A percentile compares a stretch with the other conserved stretches of the same genome.
Evolutionary conservation across 805 yeast genomes (phyloP).

Genomic region (Ogataea chonburiensis): DNA sequence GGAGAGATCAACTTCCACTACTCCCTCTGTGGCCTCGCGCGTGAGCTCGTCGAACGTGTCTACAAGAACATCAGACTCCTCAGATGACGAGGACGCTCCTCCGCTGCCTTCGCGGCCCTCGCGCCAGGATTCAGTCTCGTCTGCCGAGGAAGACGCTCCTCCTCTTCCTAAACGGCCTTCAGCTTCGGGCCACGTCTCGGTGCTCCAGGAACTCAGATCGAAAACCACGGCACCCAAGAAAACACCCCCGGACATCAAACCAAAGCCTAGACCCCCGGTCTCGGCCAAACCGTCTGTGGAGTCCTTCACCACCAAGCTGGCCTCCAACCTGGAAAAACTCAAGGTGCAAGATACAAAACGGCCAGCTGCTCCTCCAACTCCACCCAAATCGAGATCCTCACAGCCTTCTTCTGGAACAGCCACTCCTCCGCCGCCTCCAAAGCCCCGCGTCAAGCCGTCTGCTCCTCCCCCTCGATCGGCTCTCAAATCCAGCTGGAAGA

Average conservation of each 20-base stretch:
- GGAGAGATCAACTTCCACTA: conserved; percentile 11
- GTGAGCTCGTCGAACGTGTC: conserved; percentile 1
- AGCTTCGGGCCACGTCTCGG: conserved; percentile 4
- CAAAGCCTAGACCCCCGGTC: conserved; percentile 21
- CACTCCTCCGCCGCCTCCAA: conserved; percentile 17
- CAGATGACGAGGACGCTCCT: conserved; percentile 7
- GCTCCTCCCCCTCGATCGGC: conserved; percentile 17
- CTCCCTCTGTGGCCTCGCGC: conserved; percentile 5
- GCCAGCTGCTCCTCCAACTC: conserved; percentile 18
- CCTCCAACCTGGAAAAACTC: conserved; percentile 11
- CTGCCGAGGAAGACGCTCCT: conserved; percentile 27
- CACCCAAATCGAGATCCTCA: conserved; percentile 36
- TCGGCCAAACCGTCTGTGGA: conserved; percentile 1
- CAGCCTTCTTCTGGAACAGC: conserved; percentile 12
- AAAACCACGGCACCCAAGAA: not conserved
- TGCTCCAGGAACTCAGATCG: conserved; percentile 1
- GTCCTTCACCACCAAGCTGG: conserved; percentile 2
- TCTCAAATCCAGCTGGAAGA: conserved; percentile 27
- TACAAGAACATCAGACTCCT: conserved; percentile 3
- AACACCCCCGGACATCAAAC: not conserved
- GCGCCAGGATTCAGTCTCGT: conserved; percentile 1
- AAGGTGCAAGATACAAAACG: conserved; percentile 15
- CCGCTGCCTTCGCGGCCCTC: conserved; percentile 10
- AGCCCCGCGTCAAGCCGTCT: conserved; percentile 13
- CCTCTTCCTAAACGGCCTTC: conserved; percentile 25